Base-by-base conservation (phyloP, 1,284 basidiomycete genomes). In the Phenoliferia sp. region DNA sequence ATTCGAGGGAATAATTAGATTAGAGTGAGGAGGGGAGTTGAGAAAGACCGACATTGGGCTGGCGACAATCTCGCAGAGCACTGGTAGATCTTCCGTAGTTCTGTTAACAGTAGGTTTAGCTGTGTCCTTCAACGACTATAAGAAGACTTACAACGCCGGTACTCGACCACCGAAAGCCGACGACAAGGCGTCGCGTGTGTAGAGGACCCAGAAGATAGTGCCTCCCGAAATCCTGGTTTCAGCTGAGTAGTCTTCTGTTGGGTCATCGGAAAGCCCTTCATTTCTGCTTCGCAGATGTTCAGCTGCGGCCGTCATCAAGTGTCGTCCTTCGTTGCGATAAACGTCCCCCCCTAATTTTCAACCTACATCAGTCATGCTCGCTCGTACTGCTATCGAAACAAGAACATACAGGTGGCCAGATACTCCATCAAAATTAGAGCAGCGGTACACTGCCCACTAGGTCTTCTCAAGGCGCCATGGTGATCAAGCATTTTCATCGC, bases 161-260 rank as follows among this genome's bases (percentile, higher is more conserved):
- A 17, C 36, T 0, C 69, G 33, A 1, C 69, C 69, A 5, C 44
- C 67, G 0, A 69, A 22, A 31, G 67, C 36, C 10, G 63, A 52
- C 0, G 62, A 48, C 16, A 73, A 48, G 3, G 69, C 69, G 15
- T 73, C 71, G 17, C 71, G 54, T 16, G 69, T 71, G 39, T 67
- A 68, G 7, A 60, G 22, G 61, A 67, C 64, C 71, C 71, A 73
- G 5, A 73, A 44, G n/a, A 73, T 62, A 16, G 69, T 73, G 0
- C 71, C 71, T 12, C 65, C 65, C 35, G 65, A 64, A 3, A 62
- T 31, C n/a, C 55, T 60, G 12, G 69, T 68, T 2, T 69, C 65
- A 0, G 62, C 50, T 0, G 60, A 7, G 3, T 33, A 15, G n/a
- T 28, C 56, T 58, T 73, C 71, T 56, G 55, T 56, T 3, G 69